Evolutionary conservation across 352 stramenopile genomes (phyloP), one percentile per base, ranked within the genome.

Genomic region (Globisporangium polare): DNA sequence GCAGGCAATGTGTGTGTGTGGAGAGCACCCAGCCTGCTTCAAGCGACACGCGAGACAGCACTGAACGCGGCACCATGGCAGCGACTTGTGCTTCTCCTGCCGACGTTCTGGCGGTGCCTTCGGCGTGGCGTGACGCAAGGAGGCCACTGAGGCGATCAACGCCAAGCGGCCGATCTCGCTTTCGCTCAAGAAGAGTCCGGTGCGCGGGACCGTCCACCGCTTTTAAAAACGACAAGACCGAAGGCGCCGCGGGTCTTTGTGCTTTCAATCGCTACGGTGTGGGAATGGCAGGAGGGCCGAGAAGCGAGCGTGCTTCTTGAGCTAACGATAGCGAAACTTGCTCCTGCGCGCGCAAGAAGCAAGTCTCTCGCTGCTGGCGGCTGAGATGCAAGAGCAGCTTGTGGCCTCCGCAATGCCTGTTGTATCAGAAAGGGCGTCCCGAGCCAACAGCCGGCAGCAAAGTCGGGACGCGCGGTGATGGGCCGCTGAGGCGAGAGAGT

Each of bases 141-240:
- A 41, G 33, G 15, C 33, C 33, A 41, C 8, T 41, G 8, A 41
- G 29, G 29, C 6, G 29, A 33, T 33, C 29, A 2, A 39, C 6
- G 12, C 33, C n/a, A n/a, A n/a, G n/a, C n/a, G 3, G 12, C 8
- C 35, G 35, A 41, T 41, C 35, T 41, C 15, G 39, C 41, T 26
- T 26, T 54, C 26, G 26, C 26, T 54, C 49, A 20, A 54, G 49
- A 54, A 54, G 13, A 41, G 49, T 54, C 27, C 49, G 31, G 49
- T 54, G 26, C 15, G 46, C 8, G 7, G 13, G 17, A 39, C 33
- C 7, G 17, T 54, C n/a, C 49, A 39, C 46, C 27, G n/a, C 20
- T 39, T 54, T 33, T 52, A 33, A 33, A 17, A 31, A 18, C 10
- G 3, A 8, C 42, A 49, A 26, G n/a, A 49, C 27, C n/a, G 42